phyloP scores from a whole-genome alignment of 306 rosid genomes.

The Vicia faba region DNA sequence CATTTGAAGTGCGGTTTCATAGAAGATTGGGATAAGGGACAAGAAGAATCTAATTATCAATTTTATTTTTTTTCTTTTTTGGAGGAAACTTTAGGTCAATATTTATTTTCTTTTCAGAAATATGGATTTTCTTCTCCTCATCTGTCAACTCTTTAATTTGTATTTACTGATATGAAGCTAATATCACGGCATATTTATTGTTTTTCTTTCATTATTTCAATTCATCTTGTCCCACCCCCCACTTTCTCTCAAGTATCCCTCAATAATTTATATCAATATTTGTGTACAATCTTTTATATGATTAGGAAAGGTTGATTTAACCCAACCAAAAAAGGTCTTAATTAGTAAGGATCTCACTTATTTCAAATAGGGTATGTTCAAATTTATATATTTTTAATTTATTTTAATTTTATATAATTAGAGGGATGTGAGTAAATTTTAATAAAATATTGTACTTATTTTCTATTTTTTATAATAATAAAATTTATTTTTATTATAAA shows the following conservation, averaged over 20 bases:
- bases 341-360: neutral
- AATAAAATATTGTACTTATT: no score
- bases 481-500: no score
- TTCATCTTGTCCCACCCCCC: conserved; percentile 43
- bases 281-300: conserved; percentile 15
- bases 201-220: conserved; percentile 30
- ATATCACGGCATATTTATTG: conserved; percentile 60
- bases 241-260: conserved; percentile 35
- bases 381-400: neutral
- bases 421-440: no score
- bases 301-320: neutral
- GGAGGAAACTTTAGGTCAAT: conserved; percentile 66
- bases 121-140: conserved; percentile 18
- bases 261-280: conserved; percentile 33
- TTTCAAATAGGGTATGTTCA: neutral
- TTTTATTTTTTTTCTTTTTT: conserved; percentile 18
- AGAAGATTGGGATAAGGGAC: conserved; percentile 51
- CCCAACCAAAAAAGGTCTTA: neutral
- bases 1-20: conserved; percentile 59
- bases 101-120: conserved; percentile 50
- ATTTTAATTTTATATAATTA: neutral
- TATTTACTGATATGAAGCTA: conserved; percentile 58
- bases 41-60: conserved; percentile 47
- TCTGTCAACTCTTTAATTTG: conserved; percentile 57
- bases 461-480: neutral